Evolutionary conservation across 176 grass and related monocot genomes (phyloP).

Genomic region (Ensete glaucum): DNA sequence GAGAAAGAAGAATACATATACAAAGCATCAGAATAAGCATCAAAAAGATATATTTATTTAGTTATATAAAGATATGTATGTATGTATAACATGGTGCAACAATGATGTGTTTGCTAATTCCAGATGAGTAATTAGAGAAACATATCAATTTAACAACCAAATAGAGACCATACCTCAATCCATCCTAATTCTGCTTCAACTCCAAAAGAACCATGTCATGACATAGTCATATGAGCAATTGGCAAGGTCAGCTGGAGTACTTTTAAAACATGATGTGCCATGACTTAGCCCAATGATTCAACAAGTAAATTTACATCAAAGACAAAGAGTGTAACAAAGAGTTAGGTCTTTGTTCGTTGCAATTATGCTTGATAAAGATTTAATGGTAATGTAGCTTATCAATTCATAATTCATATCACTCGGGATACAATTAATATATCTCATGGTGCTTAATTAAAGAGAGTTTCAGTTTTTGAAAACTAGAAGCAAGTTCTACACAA

Average conservation of each 20-base stretch:
- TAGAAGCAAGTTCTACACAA: neutral
- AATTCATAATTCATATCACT: neutral
- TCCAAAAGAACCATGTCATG: neutral
- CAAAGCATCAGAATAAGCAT: conserved; percentile 20
- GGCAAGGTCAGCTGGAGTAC: neutral
- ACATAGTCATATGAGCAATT: neutral
- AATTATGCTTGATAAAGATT: neutral
- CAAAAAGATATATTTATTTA: neutral
- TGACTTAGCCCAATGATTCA: neutral
- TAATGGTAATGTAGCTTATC: neutral
- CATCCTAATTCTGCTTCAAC: neutral
- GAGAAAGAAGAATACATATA: conserved; percentile 18
- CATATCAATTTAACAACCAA: neutral
- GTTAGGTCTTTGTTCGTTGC: neutral
- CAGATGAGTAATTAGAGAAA: neutral
- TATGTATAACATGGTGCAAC: neutral
- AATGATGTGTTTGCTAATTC: neutral
- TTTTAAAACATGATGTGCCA: neutral
- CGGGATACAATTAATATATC: neutral
- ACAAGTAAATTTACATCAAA: neutral
- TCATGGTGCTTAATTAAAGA: neutral
- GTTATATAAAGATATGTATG: too few species aligned
- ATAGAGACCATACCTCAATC: neutral
- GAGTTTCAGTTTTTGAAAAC: neutral
- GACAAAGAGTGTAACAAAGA: neutral